Conservation (phyloP, 768 basidiomycete genomes). For the Tulasnella sp. region DNA sequence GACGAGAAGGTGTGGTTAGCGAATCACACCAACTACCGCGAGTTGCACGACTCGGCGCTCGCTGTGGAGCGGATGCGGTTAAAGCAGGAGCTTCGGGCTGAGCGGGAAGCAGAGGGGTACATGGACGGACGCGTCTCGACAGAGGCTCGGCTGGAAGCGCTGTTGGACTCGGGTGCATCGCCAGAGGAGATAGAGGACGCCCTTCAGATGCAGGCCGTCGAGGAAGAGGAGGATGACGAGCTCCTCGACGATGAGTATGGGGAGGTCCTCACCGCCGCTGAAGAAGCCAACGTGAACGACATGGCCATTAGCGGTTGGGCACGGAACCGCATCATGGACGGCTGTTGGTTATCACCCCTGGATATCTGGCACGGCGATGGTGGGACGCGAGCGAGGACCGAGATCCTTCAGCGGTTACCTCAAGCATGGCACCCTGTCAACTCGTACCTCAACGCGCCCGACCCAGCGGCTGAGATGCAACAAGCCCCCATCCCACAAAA, state of each 20-base stretch:
- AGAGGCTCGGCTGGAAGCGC: neutral
- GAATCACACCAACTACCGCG: constrained; percentile 3
- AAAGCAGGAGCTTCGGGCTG: constrained; percentile 18
- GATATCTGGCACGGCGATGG: constrained; percentile 8
- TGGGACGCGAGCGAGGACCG: neutral
- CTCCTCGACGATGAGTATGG: constrained; percentile 16
- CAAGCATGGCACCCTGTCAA: constrained; percentile 19
- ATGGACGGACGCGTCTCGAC: neutral
- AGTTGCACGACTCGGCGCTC: constrained; percentile 12
- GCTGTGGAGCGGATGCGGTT: constrained; percentile 12
- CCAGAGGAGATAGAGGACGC: constrained; percentile 5
- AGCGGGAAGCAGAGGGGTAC: constrained; percentile 3
- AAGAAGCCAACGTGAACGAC: constrained; percentile 15
- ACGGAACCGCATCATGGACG: constrained; percentile 18
- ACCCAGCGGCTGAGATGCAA: too few relatives aligned
- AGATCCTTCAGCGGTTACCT: neutral
- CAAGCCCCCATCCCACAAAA: neutral
- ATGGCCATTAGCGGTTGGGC: constrained; percentile 19
- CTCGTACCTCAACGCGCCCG: neutral
- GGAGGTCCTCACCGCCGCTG: constrained; percentile 5
- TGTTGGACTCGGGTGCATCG: constrained; percentile 2
- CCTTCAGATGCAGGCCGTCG: constrained; percentile 6
- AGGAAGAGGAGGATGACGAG: constrained; percentile 17
- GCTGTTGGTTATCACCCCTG: constrained; percentile 20
- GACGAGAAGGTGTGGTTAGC: constrained; percentile 12